A percentile compares a stretch with the other conserved stretches of the same genome.
phyloP scores from a whole-genome alignment of 2,329 filamentous ascomycete species.

The Cadophora sp. region DNA sequence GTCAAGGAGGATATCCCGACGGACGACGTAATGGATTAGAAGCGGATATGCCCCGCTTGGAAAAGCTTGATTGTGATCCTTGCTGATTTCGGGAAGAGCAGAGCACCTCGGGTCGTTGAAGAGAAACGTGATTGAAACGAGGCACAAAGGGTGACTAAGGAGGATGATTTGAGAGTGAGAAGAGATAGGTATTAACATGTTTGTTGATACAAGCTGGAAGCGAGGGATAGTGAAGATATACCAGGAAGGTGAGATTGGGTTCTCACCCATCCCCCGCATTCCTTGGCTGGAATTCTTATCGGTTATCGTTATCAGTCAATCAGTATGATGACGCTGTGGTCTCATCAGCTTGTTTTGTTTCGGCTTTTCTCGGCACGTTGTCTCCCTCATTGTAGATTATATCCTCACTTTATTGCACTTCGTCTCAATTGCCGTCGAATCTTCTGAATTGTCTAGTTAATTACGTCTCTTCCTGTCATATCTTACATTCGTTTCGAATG shows the following conservation, averaged over 20 bases:
- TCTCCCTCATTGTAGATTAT: neutral
- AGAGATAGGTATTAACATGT: too few species aligned
- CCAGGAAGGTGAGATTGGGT: too few species aligned
- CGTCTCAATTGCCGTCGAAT: too few species aligned
- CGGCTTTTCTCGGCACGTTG: neutral
- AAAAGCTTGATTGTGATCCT: slow-evolving; percentile 23
- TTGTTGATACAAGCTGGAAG: too few species aligned
- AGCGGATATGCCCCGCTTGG: slow-evolving; percentile 11
- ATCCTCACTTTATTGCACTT: neutral
- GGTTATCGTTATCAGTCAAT: neutral
- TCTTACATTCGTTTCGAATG: neutral
- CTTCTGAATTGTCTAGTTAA: neutral
- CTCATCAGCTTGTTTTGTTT: neutral
- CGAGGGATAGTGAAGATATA: neutral
- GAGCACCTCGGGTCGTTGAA: neutral
- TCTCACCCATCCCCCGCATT: slow-evolving; percentile 24
- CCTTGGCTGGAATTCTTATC: slow-evolving; percentile 22
- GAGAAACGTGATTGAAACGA: neutral
- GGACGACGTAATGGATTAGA: slow-evolving; percentile 25
- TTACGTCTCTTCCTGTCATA: neutral
- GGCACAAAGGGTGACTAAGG: too few species aligned
- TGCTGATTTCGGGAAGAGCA: neutral
- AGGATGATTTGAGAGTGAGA: neutral
- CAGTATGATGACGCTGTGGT: neutral
- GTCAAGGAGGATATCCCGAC: neutral